These are phyloP conservation scores for Candolleomyces eurysporus DNA, from an alignment of 768 basidiomycete species.

Conservation along the genomic window DNA sequence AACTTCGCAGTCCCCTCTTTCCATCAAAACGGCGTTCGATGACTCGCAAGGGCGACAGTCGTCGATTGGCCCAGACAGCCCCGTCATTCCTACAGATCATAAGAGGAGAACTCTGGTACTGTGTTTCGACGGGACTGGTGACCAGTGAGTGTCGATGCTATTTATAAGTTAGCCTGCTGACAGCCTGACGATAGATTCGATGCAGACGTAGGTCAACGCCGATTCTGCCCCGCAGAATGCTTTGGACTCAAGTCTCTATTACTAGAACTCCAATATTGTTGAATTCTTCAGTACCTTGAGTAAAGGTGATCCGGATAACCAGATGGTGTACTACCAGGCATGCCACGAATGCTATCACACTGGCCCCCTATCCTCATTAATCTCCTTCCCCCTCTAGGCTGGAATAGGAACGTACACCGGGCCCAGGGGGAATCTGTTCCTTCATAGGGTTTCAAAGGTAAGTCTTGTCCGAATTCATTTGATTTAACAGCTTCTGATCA, in stretches of 20 bases:
- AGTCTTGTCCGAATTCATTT: background rate
- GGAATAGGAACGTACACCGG: conserved; percentile 54
- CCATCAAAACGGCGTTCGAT: background rate
- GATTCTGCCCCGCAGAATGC: background rate
- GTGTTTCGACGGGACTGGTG: conserved; percentile 56
- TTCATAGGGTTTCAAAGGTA: conserved; percentile 42
- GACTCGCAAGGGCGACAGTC: background rate
- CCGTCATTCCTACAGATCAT: conserved; percentile 13
- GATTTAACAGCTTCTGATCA: background rate
- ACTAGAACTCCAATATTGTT: conserved; percentile 41
- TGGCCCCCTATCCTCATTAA: too few species aligned
- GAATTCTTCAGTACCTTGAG: conserved; percentile 33
- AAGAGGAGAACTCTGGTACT: conserved; percentile 40
- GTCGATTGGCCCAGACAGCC: background rate
- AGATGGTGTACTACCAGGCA: conserved; percentile 38
- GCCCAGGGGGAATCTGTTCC: conserved; percentile 43
- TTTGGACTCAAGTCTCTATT: background rate
- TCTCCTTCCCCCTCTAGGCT: conserved; percentile 27
- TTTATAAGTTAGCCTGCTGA: background rate
- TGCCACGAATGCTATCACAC: background rate
- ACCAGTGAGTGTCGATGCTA: conserved; percentile 34
- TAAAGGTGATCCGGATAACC: conserved; percentile 33
- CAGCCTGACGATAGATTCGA: conserved; percentile 14
- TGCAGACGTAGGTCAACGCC: conserved; percentile 13
- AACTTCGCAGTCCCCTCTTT: background rate